phyloP scores from a whole-genome alignment of 78 protist species.

The Guillardia theta region DNA sequence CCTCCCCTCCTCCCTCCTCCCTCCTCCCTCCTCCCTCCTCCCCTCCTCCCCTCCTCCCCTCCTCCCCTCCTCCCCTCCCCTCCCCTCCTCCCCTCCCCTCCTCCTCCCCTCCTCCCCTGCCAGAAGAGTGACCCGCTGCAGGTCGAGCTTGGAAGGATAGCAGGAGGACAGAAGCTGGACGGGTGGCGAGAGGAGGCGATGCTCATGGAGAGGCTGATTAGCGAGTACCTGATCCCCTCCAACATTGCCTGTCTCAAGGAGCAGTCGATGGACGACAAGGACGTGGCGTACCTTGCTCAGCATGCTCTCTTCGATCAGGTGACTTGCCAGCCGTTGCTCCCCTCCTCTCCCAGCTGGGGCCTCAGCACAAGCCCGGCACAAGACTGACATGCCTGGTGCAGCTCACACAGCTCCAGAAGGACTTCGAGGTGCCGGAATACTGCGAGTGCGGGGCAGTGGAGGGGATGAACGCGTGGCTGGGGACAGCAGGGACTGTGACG shows the following conservation, averaged over 20 bases:
- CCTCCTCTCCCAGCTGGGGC: background rate
- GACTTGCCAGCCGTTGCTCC: too few relatives aligned
- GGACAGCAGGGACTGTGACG: constrained; percentile 65
- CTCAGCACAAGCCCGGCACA: background rate
- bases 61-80: background rate
- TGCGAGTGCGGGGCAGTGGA: background rate
- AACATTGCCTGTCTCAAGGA: background rate
- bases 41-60: background rate
- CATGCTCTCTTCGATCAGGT: constrained; percentile 38
- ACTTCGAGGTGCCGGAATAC: constrained; percentile 16
- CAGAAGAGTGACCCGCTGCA: background rate
- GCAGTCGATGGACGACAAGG: background rate
- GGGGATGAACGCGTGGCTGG: constrained; percentile 55
- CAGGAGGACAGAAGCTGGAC: background rate
- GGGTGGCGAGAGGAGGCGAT: constrained; percentile 66
- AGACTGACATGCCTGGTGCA: constrained; percentile 10
- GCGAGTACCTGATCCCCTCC: constrained; percentile 34
- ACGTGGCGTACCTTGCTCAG: background rate
- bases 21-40: background rate
- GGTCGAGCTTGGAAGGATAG: background rate
- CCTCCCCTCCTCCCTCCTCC: background rate
- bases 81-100: background rate
- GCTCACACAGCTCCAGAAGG: background rate
- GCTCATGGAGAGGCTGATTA: constrained; percentile 50
- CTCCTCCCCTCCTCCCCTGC: background rate